Evolutionary conservation across 331 rosid species (phyloP).

Genomic region (Quercus phellos): DNA sequence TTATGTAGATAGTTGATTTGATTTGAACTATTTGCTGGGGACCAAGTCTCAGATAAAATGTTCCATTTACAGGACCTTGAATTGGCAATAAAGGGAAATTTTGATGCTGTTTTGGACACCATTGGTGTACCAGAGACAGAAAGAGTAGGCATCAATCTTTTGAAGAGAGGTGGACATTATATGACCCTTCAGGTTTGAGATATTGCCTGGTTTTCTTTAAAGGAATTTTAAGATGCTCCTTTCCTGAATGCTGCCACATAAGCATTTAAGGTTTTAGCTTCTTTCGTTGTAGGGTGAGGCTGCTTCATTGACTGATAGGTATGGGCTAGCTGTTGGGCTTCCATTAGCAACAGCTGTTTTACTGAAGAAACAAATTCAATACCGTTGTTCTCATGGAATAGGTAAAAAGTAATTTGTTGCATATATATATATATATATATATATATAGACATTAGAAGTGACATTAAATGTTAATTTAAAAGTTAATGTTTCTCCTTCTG

Average conservation of each 20-base stretch:
- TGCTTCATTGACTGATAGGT: slow-evolving; percentile 70
- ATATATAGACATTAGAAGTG: no score
- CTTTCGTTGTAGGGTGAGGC: slow-evolving; percentile 72
- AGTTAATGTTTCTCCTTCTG: background rate
- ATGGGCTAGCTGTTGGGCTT: slow-evolving; percentile 70
- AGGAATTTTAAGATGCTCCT: slow-evolving; percentile 2
- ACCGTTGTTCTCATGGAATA: slow-evolving; percentile 64
- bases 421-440: background rate
- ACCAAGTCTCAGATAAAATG: background rate
- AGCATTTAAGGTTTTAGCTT: slow-evolving; percentile 17
- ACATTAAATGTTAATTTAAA: background rate
- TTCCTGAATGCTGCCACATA: background rate
- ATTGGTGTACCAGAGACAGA: slow-evolving; percentile 84
- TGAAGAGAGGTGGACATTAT: slow-evolving; percentile 82
- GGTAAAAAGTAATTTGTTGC: slow-evolving; percentile 37
- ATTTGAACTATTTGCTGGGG: background rate
- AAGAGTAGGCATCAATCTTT: slow-evolving; percentile 59
- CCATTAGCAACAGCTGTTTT: slow-evolving; percentile 52
- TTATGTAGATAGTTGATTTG: background rate
- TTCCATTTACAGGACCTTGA: slow-evolving; percentile 52
- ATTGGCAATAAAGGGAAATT: slow-evolving; percentile 67
- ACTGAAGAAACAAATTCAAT: slow-evolving; percentile 57
- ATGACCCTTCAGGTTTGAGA: slow-evolving; percentile 95
- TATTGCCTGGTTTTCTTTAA: slow-evolving; percentile 7
- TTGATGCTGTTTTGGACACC: slow-evolving; percentile 93